Base-by-base conservation (phyloP, 768 basidiomycete genomes). In the Gelatoporia subvermispora region DNA sequence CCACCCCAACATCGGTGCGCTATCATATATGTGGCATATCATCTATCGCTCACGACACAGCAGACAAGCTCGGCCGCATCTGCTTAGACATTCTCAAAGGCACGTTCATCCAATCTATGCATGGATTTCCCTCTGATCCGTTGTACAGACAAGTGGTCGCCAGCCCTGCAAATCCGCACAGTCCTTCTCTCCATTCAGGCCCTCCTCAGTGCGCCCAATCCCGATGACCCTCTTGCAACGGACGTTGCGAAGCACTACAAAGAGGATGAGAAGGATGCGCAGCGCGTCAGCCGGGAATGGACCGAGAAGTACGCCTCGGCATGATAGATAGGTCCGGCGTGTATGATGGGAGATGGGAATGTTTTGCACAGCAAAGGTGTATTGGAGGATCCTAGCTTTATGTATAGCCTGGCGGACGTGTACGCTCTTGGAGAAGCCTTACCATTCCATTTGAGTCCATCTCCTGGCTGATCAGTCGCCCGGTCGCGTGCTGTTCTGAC, bases 231-330 rank as follows among this genome's bases (percentile, higher is more conserved):
- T 4, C 79, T 95, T 22, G 93, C 93, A 28, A 91, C 93, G 35
- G 93, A 95, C 55, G 90, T 93, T 16, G 96, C 96, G 23, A 94
- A 96, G 68, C 93, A 98, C 63, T 99, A 96, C 79, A 98, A 99
- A 70, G 92, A 97, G 73, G 78, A 98, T 65, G 92, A 96, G 76
- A 79, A 82, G 66, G 94, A 87, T 50, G 96, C 96, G 21, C 88
- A 92, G 70, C 74, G 84, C 31, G 92, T 96, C 51, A 92, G 91
- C 65, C 80, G 80, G 65, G 92, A 96, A 72, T 99, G 96, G 96
- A 98, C 96, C 58, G 79, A 84, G 72, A 80, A 82, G 65, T 97
- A 87, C 62, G 95, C 95, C 24, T 56, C 59, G 11, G 61, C 63
- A 43, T 66, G 39, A 41, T 17, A n/a, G 28, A 5, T 7, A 13